Base-by-base conservation (phyloP, 1,284 basidiomycete genomes). In the Cystobasidium pallidum region DNA sequence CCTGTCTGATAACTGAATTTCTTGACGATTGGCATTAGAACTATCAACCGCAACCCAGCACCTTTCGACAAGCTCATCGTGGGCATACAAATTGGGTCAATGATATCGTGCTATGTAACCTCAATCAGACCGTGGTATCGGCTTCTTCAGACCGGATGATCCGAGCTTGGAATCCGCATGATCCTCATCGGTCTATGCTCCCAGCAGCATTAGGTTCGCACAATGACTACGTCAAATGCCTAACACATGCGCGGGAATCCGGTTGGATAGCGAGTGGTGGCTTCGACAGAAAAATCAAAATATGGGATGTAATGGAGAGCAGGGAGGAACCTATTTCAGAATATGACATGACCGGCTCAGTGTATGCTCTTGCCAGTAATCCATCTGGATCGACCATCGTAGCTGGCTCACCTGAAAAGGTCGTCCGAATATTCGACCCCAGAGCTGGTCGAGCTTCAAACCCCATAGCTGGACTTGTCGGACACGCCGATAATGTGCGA, bases 401-500 rank as follows among this genome's bases (percentile, higher is more conserved):
- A 1, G 90, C 89, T 4, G 96, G 94, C 0, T 91, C 91, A 3
- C 94, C 96, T 0, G 94, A 97, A 79, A 86, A 91, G 36, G 89
- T 94, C 0, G 85, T 99, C 36, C 84, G 92, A 21, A 84, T 97
- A 72, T 99, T 92, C 92, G 96, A 99, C 80, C 92, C 94, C 2
- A 85, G 96, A 24, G 26, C 67, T 36, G 17, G 89, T 87, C 7
- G 89, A 87, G 43, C 32, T 13, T n/a, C 45, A 28, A 64, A 64
- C 30, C 62, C 62, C 36, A 80, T 85, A 88, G 68, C 88, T 87
- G 24, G 88, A 85, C 84, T 96, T 2, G 91, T 95, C 2, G 96
- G 95, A 0, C 96, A 99, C 81, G 95, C 94, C 0, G 95, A 99
- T 81, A 97, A 96, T 77, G 92, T 99, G 64, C 86, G 95, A 3